Evolutionary conservation across 768 basidiomycete species (phyloP), one percentile per base, ranked within the genome.

Genomic region (Termitomyces sp.): DNA sequence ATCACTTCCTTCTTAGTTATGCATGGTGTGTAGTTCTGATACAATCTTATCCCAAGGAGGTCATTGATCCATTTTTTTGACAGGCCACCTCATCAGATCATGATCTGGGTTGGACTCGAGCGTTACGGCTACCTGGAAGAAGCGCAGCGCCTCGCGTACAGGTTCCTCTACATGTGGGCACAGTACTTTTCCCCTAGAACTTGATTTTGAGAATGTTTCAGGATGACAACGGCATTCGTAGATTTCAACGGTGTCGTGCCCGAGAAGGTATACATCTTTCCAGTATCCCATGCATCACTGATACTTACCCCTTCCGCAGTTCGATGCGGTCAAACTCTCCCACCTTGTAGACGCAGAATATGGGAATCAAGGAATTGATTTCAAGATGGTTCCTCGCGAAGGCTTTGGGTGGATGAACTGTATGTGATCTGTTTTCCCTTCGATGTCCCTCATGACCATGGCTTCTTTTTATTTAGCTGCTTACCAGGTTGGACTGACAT

Each of bases 391-490:
- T 46, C 95, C 95, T 52, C 84, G 95, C 15, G 96, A 98, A 74
- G 96, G 96, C 56, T 99, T 98, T 69, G 96, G 96, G 9, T 98
- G 95, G 96, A 97, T 95, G 91, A 96, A 96, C 62, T 81, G 93
- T 93, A 66, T 60, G 87, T 76, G 12, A 33, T 36, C 41, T 20
- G 49, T 41, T 24, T n/a, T 30, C 6, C 24, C 30, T 22, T 34
- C 15, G n/a, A 42, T 13, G 39, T 55, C 31, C 59, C 42, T 57
- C 20, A 42, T 56, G 58, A 46, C 50, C 27, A 39, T 37, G 54
- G 39, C 30, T 55, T 52, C 11, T 54, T 57, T 59, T 20, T 44
- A n/a, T n/a, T 66, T 66, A 94, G 92, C 95, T 64, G 92, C 95
- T 33, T 98, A 94, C 72, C 96, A 98, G 76, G 91, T 98, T 55